Conservation (phyloP, 192 early-diverging fungal genomes). For the Coemansia sp. region DNA sequence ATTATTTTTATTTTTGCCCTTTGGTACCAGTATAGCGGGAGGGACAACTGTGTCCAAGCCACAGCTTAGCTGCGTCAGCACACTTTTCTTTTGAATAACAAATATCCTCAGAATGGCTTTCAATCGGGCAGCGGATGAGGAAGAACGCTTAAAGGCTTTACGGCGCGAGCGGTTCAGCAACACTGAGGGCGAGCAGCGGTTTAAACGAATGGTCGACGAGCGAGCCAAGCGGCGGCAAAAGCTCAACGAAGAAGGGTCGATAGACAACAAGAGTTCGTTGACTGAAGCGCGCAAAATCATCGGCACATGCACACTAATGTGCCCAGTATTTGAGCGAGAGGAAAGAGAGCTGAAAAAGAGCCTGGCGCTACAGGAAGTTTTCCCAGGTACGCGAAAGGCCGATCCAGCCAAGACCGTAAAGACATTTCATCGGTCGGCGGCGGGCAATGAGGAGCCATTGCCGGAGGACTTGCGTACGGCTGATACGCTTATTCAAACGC, state of each 20-base stretch:
- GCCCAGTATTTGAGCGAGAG: conserved; percentile 85
- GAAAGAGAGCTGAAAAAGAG: conserved; percentile 81
- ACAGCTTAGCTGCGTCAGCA: not conserved
- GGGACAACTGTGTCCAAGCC: not conserved
- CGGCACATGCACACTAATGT: conserved; percentile 88
- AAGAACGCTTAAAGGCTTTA: conserved; percentile 47
- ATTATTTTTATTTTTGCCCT: not conserved
- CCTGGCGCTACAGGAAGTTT: conserved; percentile 72
- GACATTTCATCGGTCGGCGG: conserved; percentile 81
- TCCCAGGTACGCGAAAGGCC: conserved; percentile 63
- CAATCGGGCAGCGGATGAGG: conserved; percentile 30
- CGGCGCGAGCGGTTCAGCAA: conserved; percentile 56
- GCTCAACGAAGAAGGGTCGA: conserved; percentile 64
- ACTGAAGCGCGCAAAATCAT: conserved; percentile 69
- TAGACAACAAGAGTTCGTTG: conserved; percentile 64
- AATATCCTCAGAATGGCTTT: conserved; percentile 28
- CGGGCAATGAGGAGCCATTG: conserved; percentile 82
- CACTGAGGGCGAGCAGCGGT: conserved; percentile 34
- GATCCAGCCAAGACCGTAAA: conserved; percentile 79
- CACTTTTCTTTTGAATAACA: not conserved
- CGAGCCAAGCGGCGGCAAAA: conserved; percentile 65
- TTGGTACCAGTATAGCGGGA: not conserved
- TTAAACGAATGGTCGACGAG: conserved; percentile 64
- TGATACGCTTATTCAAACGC: conserved; percentile 63
- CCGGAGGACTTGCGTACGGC: conserved; percentile 91